phyloP scores from a whole-genome alignment of 257 asterid species.

The Datura wrightii region DNA sequence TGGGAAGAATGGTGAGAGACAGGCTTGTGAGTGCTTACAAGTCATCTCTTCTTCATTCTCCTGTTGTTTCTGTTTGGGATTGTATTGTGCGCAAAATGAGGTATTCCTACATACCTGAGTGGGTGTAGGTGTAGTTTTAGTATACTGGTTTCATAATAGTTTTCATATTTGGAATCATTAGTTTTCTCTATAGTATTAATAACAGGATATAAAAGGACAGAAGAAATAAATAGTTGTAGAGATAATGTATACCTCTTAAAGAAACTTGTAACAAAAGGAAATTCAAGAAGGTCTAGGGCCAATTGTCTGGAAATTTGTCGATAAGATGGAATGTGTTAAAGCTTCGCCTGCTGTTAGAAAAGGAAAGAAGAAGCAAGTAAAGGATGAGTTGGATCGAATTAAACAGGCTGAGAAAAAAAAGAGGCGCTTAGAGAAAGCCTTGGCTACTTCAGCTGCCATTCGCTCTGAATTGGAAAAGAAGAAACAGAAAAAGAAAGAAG shows the following conservation, averaged over 20 bases:
- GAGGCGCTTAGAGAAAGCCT: conserved; percentile 94
- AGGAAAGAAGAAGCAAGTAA: conserved; percentile 88
- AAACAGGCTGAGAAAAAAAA: conserved; percentile 97
- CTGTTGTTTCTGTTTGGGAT: conserved; percentile 89
- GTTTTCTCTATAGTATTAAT: conserved; percentile 33
- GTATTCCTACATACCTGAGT: conserved; percentile 92
- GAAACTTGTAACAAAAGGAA: conserved; percentile 38
- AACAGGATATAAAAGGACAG: conserved; percentile 40
- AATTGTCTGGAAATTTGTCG: conserved; percentile 22
- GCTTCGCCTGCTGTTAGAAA: conserved; percentile 66
- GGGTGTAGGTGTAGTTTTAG: conserved; percentile 68
- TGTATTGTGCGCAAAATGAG: conserved; percentile 89
- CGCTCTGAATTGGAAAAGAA: conserved; percentile 89
- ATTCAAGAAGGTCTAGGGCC: conserved; percentile 26
- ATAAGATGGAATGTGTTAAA: conserved; percentile 73
- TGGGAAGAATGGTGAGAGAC: conserved; percentile 58
- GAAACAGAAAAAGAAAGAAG: conserved; percentile 95
- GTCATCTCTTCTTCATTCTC: conserved; percentile 75
- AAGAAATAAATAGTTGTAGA: conserved; percentile 39
- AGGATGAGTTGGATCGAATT: conserved; percentile 87
- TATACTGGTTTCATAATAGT: background rate
- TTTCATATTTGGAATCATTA: conserved; percentile 9
- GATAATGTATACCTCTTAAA: conserved; percentile 51
- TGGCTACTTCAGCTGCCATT: conserved; percentile 97
- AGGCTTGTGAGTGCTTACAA: conserved; percentile 53